These are phyloP conservation scores for Talaromyces stipitatus DNA, from an alignment of 495 filamentous ascomycete genomes.

Conservation along the genomic window DNA sequence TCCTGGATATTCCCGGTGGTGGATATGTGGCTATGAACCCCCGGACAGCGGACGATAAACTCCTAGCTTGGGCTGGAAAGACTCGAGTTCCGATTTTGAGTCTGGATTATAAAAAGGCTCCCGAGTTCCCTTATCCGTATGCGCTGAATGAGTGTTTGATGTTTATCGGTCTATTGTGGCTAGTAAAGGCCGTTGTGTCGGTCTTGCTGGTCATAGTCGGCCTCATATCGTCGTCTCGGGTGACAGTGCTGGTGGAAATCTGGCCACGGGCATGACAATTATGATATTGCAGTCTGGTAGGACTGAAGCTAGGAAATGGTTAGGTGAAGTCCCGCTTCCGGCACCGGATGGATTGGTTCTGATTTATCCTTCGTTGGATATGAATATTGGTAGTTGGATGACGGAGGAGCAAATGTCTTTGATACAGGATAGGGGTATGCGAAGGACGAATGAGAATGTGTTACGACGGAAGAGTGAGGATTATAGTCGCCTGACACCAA, in stretches of 20 bases:
- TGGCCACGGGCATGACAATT: conserved; percentile 71
- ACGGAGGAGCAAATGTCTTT: conserved; percentile 93
- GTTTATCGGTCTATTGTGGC: conserved; percentile 77
- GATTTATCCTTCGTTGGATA: conserved; percentile 83
- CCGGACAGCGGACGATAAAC: conserved; percentile 82
- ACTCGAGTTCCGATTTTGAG: conserved; percentile 79
- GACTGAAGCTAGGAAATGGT: conserved; percentile 46
- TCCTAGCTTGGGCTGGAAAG: conserved; percentile 82
- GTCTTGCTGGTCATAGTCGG: conserved; percentile 60
- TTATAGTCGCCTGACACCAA: conserved; percentile 52
- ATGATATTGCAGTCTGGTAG: conserved; percentile 77
- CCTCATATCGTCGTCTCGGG: conserved; percentile 80
- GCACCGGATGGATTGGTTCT: conserved; percentile 74
- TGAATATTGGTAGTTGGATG: conserved; percentile 99
- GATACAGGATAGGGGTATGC: conserved; percentile 73
- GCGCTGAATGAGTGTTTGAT: conserved; percentile 92
- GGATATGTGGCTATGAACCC: conserved; percentile 96
- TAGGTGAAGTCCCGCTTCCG: conserved; percentile 56
- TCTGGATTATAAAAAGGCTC: conserved; percentile 89
- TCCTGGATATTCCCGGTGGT: conserved; percentile 88
- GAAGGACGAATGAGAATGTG: conserved; percentile 69
- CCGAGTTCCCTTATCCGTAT: conserved; percentile 91
- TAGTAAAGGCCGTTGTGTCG: conserved; percentile 71
- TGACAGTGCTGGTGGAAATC: conserved; percentile 88
- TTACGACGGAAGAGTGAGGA: conserved; percentile 71